Base-by-base conservation (phyloP, 2,329 filamentous ascomycete genomes). In the Trichoderma semiorbis region DNA sequence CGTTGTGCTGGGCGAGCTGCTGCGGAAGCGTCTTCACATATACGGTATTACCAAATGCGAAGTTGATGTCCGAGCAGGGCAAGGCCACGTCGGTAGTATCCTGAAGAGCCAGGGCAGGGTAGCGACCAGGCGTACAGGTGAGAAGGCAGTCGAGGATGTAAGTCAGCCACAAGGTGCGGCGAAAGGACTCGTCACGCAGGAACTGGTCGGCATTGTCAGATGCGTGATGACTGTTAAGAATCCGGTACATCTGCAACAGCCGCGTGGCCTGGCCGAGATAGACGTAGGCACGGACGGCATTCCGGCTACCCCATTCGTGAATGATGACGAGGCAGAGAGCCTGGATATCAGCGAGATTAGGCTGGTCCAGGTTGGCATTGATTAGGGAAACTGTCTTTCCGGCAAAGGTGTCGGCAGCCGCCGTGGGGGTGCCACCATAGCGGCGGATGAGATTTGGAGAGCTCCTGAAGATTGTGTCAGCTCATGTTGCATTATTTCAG, bases 221-320 rank as follows among this genome's bases (percentile, higher is more conserved):
- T 55, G 82, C 80, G 74, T 87, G 85, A 75, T 88, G 87, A 53
- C 83, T 84, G 75, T 88, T 86, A 60, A 90, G 84, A 70, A 90
- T 86, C 74, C 87, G 85, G 75, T 87, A 89, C 88, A 90, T 90
- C 80, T 90, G 88, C 36, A 88, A 84, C 87, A 90, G 89, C 72
- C 88, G 86, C n/a, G 87, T 85, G 36, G 88, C 88, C 77, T 90
- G 88, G 74, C 88, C 88, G 28, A 90, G 83, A 77, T 89, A 89
- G 78, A 89, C 86, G 82, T 90, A 90, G 73, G 88, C 88, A 21
- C 88, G 87, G 34, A 90, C 87, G 47, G 88, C 88, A 78, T 89
- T 89, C 55, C 88, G 81, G 71, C 85, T 86, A 62, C 88, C 88
- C 88, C 88, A 90, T 80, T 90, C 88, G 75, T 90, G 88, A 67